Evolutionary conservation across 345 rosid species (phyloP), one percentile per base, ranked within the genome.

Genomic region (Gossypium ekmanianum): DNA sequence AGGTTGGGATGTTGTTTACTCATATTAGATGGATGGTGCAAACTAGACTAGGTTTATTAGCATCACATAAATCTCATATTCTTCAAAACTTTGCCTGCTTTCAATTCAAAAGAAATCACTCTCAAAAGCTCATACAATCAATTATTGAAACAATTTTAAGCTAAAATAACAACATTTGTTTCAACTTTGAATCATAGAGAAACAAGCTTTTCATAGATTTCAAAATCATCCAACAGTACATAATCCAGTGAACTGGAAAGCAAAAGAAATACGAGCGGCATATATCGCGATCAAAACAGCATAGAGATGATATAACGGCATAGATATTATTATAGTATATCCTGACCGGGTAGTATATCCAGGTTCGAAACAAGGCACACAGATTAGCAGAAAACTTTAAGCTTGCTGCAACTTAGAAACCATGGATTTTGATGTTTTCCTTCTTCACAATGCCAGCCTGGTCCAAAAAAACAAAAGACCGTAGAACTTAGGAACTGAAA

Each of bases 361-460:
- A 2, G 59, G 26, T 70, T 17, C 1, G 47, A 11, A 20, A 52
- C 61, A 17, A 70, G 47, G 17, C 14, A 18, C 1, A 2, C 3
- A 18, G 52, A 2, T 59, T 69, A 27, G 61, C 16, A 69, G 71
- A 52, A 64, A 43, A 54, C 18, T 52, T 65, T 39, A 17, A 29
- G 41, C 45, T 27, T 39, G 63, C 62, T 39, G 56, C 80, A 69
- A 69, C 88, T 92, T 79, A 94, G 81, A 94, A 94, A 82, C 98
- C 98, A 83, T 94, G 98, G 76, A 94, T 91, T 85, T 94, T 94
- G 84, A 94, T 94, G 74, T 84, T 90, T 2, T 94, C 97, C 91
- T 92, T 92, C 92, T 94, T 94, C 91, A 92, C 98, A 64, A 94
- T 88, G 29, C 92, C 93, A 72, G 95, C 97, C 97, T 92, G 86